A percentile compares a stretch with the other conserved stretches of the same genome.
Conservation (phyloP, 1,139 yeast species). For the Debaryomycetaceae sp. region DNA sequence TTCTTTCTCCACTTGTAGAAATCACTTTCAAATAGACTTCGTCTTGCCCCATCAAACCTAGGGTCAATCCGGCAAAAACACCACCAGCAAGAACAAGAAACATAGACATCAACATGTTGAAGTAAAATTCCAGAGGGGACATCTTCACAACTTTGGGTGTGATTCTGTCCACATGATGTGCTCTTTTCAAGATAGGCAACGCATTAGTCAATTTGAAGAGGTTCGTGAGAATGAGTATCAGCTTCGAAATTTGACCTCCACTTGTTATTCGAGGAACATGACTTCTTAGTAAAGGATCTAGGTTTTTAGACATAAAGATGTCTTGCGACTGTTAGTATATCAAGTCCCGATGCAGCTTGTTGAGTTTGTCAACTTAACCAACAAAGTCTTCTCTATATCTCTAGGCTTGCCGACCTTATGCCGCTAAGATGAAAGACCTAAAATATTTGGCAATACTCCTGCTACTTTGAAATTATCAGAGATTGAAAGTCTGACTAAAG, state of each 20-base stretch:
- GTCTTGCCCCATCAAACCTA: slow-evolving; percentile 97
- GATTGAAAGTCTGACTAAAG: too few species aligned
- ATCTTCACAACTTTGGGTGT: slow-evolving; percentile 12
- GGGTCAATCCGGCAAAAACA: slow-evolving; percentile 90
- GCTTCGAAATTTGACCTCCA: slow-evolving; percentile 15
- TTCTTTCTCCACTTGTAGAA: slow-evolving; percentile 51
- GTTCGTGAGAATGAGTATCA: slow-evolving; percentile 19
- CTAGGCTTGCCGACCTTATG: too few species aligned
- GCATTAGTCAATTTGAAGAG: slow-evolving; percentile 25
- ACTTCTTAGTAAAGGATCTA: slow-evolving; percentile 18
- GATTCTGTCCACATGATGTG: slow-evolving; percentile 7
- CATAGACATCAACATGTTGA: slow-evolving; percentile 57
- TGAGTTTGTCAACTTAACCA: too few species aligned
- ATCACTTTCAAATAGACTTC: slow-evolving; percentile 83
- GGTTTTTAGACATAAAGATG: slow-evolving; percentile 17
- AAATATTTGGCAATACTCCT: too few species aligned
- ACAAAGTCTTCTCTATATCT: too few species aligned
- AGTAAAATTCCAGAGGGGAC: slow-evolving; percentile 46
- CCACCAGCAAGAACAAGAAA: slow-evolving; percentile 85
- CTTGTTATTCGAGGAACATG: slow-evolving; percentile 21
- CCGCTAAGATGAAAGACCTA: too few species aligned
- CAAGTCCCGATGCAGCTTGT: background rate
- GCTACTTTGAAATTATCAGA: too few species aligned
- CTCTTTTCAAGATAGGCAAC: slow-evolving; percentile 17
- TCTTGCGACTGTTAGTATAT: background rate